These are phyloP conservation scores for Clonostachys rosea DNA, from an alignment of 2,329 filamentous ascomycete species.

Conservation along the genomic window DNA sequence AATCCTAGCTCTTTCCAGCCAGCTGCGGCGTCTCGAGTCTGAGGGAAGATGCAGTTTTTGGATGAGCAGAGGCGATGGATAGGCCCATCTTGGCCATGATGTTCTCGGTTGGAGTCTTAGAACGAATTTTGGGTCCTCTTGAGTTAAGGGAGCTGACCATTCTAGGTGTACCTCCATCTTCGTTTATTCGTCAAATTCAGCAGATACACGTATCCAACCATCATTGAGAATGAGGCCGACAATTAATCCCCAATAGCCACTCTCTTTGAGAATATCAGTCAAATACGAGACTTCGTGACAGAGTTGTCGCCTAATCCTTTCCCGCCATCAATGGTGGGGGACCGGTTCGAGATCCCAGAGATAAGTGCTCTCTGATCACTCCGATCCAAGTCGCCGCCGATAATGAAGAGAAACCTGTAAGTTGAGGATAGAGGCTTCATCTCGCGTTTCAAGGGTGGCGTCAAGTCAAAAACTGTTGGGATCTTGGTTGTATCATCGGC, in stretches of 20 bases:
- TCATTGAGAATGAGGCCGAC: constrained; percentile 8
- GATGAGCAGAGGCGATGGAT: constrained; percentile 21
- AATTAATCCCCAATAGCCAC: background rate
- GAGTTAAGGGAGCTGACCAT: constrained; percentile 30
- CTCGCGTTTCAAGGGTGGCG: constrained; percentile 17
- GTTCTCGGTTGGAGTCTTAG: constrained; percentile 17
- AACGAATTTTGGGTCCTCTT: constrained; percentile 28
- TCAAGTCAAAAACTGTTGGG: constrained; percentile 28
- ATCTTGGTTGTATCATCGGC: too few relatives aligned
- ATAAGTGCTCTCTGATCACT: constrained; percentile 24
- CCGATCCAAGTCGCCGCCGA: constrained; percentile 25
- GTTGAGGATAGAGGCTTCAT: constrained; percentile 6
- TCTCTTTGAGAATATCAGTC: background rate
- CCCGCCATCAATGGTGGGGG: constrained; percentile 17
- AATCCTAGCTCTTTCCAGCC: constrained; percentile 36
- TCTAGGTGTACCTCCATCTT: too few relatives aligned
- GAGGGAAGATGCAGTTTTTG: constrained; percentile 26
- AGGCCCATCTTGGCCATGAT: constrained; percentile 31
- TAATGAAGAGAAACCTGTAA: constrained; percentile 12
- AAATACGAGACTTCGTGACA: constrained; percentile 28
- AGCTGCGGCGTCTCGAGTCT: constrained; percentile 22
- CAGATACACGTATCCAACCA: constrained; percentile 35
- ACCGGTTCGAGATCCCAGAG: constrained; percentile 11
- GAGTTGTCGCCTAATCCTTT: constrained; percentile 34
- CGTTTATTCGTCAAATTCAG: constrained; percentile 42